Conservation (phyloP, 768 basidiomycete species). For the Antrodiella citrinella region DNA sequence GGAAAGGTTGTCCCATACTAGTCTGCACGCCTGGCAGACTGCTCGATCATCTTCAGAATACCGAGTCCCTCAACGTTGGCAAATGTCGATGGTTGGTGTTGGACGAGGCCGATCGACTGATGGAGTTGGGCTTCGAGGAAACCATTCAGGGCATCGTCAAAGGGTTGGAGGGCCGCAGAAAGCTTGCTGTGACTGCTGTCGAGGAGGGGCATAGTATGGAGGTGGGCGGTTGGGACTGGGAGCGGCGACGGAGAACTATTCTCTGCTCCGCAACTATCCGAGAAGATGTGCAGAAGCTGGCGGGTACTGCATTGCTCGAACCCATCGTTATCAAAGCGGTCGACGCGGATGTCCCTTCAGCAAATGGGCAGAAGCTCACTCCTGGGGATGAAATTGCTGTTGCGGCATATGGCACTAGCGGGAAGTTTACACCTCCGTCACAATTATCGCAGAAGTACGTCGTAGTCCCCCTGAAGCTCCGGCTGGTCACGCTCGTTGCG, state of each 20-base stretch:
- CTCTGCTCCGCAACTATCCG: slow-evolving; percentile 96
- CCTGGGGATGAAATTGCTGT: slow-evolving; percentile 14
- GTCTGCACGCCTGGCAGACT: slow-evolving; percentile 94
- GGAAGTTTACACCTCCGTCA: slow-evolving; percentile 87
- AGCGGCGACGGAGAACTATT: slow-evolving; percentile 68
- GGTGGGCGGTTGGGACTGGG: slow-evolving; percentile 84
- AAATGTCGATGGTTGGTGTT: slow-evolving; percentile 95
- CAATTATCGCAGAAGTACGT: slow-evolving; percentile 91
- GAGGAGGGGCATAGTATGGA: slow-evolving; percentile 60
- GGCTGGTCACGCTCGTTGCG: slow-evolving; percentile 86
- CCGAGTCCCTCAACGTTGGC: slow-evolving; percentile 83
- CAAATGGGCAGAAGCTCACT: slow-evolving; percentile 13
- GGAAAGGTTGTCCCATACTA: slow-evolving; percentile 92
- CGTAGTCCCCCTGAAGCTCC: slow-evolving; percentile 83
- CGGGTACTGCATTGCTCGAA: slow-evolving; percentile 69
- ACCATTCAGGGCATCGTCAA: slow-evolving; percentile 86
- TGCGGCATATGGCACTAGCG: slow-evolving; percentile 20
- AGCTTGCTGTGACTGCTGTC: slow-evolving; percentile 60
- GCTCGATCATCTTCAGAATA: slow-evolving; percentile 95
- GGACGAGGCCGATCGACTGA: slow-evolving; percentile 94
- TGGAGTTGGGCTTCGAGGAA: slow-evolving; percentile 98
- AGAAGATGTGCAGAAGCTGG: slow-evolving; percentile 90
- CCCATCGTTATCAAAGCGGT: slow-evolving; percentile 81
- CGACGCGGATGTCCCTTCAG: slow-evolving; percentile 31
- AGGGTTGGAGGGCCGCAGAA: slow-evolving; percentile 75